These are phyloP conservation scores for Amoebophrya sp. DNA, from an alignment of 169 alveolate genomes.

Conservation along the genomic window DNA sequence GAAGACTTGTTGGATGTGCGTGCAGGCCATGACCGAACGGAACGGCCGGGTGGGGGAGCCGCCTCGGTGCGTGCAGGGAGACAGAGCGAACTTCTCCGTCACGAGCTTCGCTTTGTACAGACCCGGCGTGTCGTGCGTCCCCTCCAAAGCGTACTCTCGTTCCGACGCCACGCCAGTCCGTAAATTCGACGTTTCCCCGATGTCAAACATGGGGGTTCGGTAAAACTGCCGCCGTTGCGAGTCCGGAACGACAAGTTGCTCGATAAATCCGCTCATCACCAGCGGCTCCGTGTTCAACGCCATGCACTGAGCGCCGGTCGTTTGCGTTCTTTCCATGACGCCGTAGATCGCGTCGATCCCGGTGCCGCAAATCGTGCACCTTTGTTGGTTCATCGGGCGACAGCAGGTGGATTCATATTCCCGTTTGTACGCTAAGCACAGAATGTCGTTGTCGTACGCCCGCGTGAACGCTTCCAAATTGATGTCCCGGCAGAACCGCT, in stretches of 20 bases:
- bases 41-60: neutral
- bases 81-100: neutral
- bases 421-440: neutral
- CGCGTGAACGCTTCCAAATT: neutral
- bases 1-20: neutral
- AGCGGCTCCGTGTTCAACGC: neutral
- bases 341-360: neutral
- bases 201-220: neutral
- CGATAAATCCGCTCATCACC: neutral
- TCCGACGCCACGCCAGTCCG: neutral
- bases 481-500: neutral
- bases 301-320: neutral
- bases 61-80: constrained; percentile 8
- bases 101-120: neutral
- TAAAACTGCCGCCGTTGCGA: neutral
- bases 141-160: neutral
- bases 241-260: neutral
- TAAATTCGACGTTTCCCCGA: neutral
- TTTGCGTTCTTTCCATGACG: neutral
- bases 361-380: neutral
- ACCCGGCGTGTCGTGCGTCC: too few relatives aligned
- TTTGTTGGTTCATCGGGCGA: neutral
- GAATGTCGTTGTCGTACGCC: neutral
- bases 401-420: neutral
- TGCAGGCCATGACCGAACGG: neutral